These are phyloP conservation scores for Xylariales sp. DNA, from an alignment of 2,329 filamentous ascomycete species.

Conservation along the genomic window DNA sequence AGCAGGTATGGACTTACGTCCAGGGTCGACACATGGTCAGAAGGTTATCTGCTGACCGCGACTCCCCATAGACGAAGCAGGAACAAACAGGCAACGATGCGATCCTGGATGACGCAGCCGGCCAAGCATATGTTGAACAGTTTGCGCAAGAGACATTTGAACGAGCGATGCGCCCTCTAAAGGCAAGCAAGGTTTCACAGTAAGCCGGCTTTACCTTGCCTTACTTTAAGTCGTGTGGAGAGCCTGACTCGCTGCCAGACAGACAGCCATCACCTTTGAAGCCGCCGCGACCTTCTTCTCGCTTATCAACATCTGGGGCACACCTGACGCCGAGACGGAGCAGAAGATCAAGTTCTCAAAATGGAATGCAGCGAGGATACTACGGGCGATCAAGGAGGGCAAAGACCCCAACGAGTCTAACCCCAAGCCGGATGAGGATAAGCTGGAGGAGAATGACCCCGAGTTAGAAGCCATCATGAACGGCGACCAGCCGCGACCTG, in stretches of 20 bases:
- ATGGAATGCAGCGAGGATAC: conserved; percentile 87
- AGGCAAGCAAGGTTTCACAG: conserved; percentile 78
- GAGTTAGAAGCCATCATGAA: conserved; percentile 47
- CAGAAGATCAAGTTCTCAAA: conserved; percentile 96
- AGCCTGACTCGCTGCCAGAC: conserved; percentile 55
- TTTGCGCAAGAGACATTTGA: conserved; percentile 87
- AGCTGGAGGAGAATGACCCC: conserved; percentile 59
- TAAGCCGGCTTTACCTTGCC: conserved; percentile 33
- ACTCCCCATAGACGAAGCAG: conserved; percentile 57
- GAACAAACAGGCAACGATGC: conserved; percentile 75
- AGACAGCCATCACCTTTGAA: conserved; percentile 91
- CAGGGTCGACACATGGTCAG: not conserved
- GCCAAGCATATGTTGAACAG: conserved; percentile 88
- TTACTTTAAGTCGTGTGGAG: no score
- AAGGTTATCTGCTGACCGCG: not conserved
- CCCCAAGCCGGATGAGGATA: conserved; percentile 57
- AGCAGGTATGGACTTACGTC: conserved; percentile 58
- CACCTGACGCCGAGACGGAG: conserved; percentile 66
- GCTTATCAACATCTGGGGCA: conserved; percentile 77
- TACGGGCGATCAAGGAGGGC: conserved; percentile 84
- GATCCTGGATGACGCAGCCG: conserved; percentile 77
- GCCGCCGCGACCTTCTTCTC: conserved; percentile 92
- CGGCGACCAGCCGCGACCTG: conserved; percentile 29
- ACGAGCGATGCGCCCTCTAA: conserved; percentile 75
- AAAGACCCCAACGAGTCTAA: conserved; percentile 91